Conservation (phyloP, 2,329 filamentous ascomycete genomes). For the Fusarium devonianum region DNA sequence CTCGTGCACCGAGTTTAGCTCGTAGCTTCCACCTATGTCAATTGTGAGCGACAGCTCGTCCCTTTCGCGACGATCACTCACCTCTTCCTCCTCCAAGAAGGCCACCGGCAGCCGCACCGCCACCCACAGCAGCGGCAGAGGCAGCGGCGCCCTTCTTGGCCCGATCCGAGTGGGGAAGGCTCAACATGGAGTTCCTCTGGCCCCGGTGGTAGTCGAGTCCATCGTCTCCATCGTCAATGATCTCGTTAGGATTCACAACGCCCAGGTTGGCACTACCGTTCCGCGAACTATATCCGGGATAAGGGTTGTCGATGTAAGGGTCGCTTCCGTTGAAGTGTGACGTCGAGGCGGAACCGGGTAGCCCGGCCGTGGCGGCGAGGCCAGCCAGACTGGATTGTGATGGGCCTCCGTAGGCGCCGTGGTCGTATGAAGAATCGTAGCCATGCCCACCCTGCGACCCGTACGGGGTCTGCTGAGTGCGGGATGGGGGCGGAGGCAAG, state of each 20-base stretch:
- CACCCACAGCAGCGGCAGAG: slow-evolving; percentile 55
- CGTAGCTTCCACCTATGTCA: slow-evolving; percentile 42
- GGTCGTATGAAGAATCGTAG: slow-evolving; percentile 32
- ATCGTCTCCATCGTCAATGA: slow-evolving; percentile 89
- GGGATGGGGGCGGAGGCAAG: slow-evolving; percentile 50
- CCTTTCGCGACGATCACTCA: slow-evolving; percentile 9
- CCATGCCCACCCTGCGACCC: slow-evolving; percentile 35
- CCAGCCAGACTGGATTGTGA: slow-evolving; percentile 51
- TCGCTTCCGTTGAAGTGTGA: slow-evolving; percentile 43
- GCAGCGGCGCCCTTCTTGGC: slow-evolving; percentile 35
- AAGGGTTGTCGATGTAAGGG: slow-evolving; percentile 70
- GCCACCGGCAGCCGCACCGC: slow-evolving; percentile 52
- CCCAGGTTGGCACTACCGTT: slow-evolving; percentile 60
- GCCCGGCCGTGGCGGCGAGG: slow-evolving; percentile 41
- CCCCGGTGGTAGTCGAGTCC: slow-evolving; percentile 66
- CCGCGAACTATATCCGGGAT: slow-evolving; percentile 62
- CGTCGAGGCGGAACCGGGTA: slow-evolving; percentile 22
- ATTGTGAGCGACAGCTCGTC: slow-evolving; percentile 15
- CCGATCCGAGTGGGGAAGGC: slow-evolving; percentile 56
- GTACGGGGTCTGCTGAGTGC: slow-evolving; percentile 41
- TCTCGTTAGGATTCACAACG: slow-evolving; percentile 77
- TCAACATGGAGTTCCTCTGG: slow-evolving; percentile 66
- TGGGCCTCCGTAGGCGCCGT: slow-evolving; percentile 14
- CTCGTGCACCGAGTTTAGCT: slow-evolving; percentile 53
- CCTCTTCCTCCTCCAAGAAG: slow-evolving; percentile 44